Base-by-base conservation (phyloP, 139 green algal genomes). In the Limnomonas spitsbergensis region DNA sequence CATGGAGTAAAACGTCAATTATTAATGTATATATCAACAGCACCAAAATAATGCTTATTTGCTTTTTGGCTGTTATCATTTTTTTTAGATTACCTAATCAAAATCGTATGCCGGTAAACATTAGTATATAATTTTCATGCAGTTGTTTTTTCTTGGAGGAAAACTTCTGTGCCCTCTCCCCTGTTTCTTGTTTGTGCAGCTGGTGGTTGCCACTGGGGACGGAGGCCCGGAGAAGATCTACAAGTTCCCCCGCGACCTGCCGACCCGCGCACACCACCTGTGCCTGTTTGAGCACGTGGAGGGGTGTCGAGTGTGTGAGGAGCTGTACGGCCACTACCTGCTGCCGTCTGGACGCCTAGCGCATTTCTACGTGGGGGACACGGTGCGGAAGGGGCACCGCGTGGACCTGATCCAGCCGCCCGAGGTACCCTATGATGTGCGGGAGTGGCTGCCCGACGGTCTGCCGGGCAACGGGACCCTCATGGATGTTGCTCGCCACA, bases 311-410 rank as follows among this genome's bases (percentile, higher is more conserved):
- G 83, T 81, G 40, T 87, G 82, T 38, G 70, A 78, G 69, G 69
- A 67, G 66, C 78, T 87, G 61, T 87, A 84, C 76, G 82, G 82
- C 32, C 82, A 87, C 70, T 87, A 87, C 82, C 79, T 87, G 70
- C 82, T 87, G 56, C 83, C 83, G 4, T 82, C 78, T 54, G 83
- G 83, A 37, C 74, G 61, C 61, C 79, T 88, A 14, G 83, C 83
- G n/a, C 83, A 88, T 76, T 85, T 88, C 56, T 83, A 82, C 47
- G 61, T 84, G 42, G 82, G 82, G 0, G 82, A 87, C 66, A 84
- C 82, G 1, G 76, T 87, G 9, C 70, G 79, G 36, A 87, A 87
- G 70, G 82, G 81, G 4, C 40, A 79, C 40, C 78, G 76, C 1
- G 79, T 87, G 56, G 82, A 87, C 66, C 38, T 84, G 26, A 61